Percentiles rank a stretch among this genome's conserved stretches.
Conservation (phyloP, 306 rosid genomes). For the Adenanthera pavonina region DNA sequence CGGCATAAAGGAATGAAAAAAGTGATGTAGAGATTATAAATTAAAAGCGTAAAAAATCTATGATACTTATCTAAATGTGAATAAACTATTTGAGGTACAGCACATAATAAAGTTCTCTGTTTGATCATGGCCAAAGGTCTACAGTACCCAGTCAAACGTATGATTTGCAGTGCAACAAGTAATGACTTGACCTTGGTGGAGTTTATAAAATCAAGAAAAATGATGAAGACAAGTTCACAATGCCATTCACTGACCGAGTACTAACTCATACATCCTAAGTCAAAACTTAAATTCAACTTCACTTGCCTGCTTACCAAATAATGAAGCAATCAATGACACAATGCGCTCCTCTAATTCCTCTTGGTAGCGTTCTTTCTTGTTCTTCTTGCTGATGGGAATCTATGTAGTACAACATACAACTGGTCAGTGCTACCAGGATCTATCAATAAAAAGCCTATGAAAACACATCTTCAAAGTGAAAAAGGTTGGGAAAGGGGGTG, state of each 20-base stretch:
- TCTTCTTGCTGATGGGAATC: slow-evolving; percentile 81
- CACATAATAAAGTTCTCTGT: background rate
- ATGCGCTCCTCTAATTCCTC: slow-evolving; percentile 96
- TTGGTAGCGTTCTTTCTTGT: slow-evolving; percentile 87
- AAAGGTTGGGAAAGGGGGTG: background rate
- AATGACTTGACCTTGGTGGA: background rate
- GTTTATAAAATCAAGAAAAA: background rate
- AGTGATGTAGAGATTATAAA: background rate
- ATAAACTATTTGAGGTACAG: background rate
- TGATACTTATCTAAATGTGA: background rate
- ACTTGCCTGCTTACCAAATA: slow-evolving; percentile 94
- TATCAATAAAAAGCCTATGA: slow-evolving; percentile 9
- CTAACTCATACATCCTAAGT: slow-evolving; percentile 31
- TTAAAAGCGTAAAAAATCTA: background rate
- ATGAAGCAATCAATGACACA: slow-evolving; percentile 81
- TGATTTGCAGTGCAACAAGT: slow-evolving; percentile 26
- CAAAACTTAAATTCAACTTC: slow-evolving; percentile 42
- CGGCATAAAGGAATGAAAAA: background rate
- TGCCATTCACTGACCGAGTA: background rate
- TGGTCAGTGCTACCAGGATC: slow-evolving; percentile 26
- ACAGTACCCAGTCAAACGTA: slow-evolving; percentile 7
- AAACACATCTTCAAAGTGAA: slow-evolving; percentile 17
- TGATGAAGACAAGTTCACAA: background rate
- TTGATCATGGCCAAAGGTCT: slow-evolving; percentile 5
- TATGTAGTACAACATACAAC: slow-evolving; percentile 38